Base-by-base conservation (phyloP, 2,329 filamentous ascomycete genomes). In the Fusarium buxicola region DNA sequence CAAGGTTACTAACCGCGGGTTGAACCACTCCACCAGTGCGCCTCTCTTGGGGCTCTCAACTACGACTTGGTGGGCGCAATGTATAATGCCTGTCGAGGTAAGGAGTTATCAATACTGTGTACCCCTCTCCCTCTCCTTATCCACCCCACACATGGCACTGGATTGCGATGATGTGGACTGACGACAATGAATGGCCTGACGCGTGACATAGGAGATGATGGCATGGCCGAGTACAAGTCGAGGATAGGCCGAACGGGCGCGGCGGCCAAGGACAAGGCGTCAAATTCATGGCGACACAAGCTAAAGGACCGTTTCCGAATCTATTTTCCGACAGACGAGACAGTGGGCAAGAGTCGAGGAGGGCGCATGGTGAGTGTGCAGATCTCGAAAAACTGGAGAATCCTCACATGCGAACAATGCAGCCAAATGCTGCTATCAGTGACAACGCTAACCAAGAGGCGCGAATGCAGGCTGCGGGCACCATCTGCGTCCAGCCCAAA, bases 31-130 rank as follows among this genome's bases (percentile, higher is more conserved):
- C 31, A 61, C 36, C 63, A 90, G 89, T 86, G 91, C 21, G 92
- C 94, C 1, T 97, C 94, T 1, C 78, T 98, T 6, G 95, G 94
- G 15, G 87, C 87, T 8, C 73, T 98, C 36, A 92, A 88, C 49
- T 81, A 85, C 36, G 83, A 86, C 7, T 87, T 96, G 57, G 75
- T 97, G 25, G 75, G 75, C 49, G 78, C 80, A 9, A 75, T 88
- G 15, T 86, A 86, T 69, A 78, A 80, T 58, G 82, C 84, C 35
- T 83, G 83, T 68, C 80, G 84, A 78, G 84, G 84, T 85, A 73
- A 53, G 62, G 24, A 53, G 46, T 45, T 31, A 35, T 45, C 10
- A 55, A 66, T 66, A 56, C 43, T 48, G 62, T 65, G 43, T 25
- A 52, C 55, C 47, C 55, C 62, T 44, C 51, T 43, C 36, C 36